Evolutionary conservation across 768 basidiomycete genomes (phyloP), one percentile per base, ranked within the genome.

Genomic region (Austroboletus eburneus): DNA sequence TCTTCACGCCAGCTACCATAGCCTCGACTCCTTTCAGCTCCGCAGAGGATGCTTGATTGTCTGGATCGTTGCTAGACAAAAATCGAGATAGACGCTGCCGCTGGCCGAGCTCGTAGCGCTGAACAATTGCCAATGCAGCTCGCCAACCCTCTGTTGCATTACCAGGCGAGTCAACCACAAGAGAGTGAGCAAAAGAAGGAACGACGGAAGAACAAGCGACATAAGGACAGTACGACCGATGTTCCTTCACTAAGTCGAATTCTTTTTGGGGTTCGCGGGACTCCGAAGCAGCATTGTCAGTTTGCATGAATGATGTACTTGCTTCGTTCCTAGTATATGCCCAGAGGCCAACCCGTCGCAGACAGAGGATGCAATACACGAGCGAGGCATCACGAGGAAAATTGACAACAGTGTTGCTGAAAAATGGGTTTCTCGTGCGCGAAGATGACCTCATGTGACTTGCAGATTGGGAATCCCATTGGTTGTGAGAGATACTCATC

Each of bases 191-290:
- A 9, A 81, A 62, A 3, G 80, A 76, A 4, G 85, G 84, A 10
- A 87, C 70, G 2, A 72, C 57, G 3, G 84, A 87, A 7, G 85
- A 86, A 13, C 77, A 75, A 29, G 84, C 81, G 23, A 87, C 77
- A 51, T 89, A 91, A n/a, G 89, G 89, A 54, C 90, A 91, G 55
- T 87, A 89, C 3, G 86, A 85, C 22, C 89, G 77, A 60, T 91
- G 90, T 63, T 92, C 89, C 57, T 81, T 85, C 39, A 90, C 63
- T 30, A 91, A 58, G 60, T 92, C 88, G 43, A 91, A 80, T 18
- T 77, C 77, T 43, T 87, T 68, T 34, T 58, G 56, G 16, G 55
- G 57, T 43, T 49, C 61, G 10, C 12, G 42, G 23, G 43, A 40
- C n/a, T 66, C 52, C 12, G 65, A 54, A 42, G 56, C 16, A 37